Base-by-base conservation (phyloP, 345 rosid genomes). In the Populus davidiana region DNA sequence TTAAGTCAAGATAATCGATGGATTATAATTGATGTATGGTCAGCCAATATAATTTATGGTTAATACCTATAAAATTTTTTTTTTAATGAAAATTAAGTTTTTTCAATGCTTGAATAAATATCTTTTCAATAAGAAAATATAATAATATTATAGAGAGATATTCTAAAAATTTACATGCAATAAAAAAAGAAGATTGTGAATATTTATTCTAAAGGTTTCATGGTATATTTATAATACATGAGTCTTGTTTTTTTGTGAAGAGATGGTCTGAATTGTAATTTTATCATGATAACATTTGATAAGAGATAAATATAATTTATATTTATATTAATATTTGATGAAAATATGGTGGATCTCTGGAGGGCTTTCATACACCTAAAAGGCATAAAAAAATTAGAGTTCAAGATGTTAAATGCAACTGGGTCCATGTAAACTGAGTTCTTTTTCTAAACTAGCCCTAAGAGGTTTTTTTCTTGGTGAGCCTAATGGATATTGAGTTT, bases 321-420 rank as follows among this genome's bases (percentile, higher is more conserved):
- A 4, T 33, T 0, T 33, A 0, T 4, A 33, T 33, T 4, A 33
- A 33, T 33, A 33, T 33, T 33, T 0, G 5, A 33, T 33, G 0
- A 0, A 4, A 33, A 33, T 33, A 33, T 33, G 0, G 0, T 33
- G 1, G 0, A 33, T 33, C 0, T 0, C 0, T 33, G 0, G 0
- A 33, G 0, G 5, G 1, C 0, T 33, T 33, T 33, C 0, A 33
- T 0, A 33, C 5, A 33, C 1, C 5, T 33, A 33, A 4, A 33
- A 33, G 0, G 0, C 0, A 0, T 0, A 0, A 4, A 4, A 0
- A 33, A 33, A 33, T 33, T 0, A 33, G 5, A 33, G 5, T 33
- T 0, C 0, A 33, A 33, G 5, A 33, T 33, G 1, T 33, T 0
- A 33, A 33, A 33, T 33, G 0, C 5, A 33, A 1, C 5, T 33